These are phyloP conservation scores for Microdochium nivale DNA, from an alignment of 2,329 filamentous ascomycete species.

Conservation along the genomic window DNA sequence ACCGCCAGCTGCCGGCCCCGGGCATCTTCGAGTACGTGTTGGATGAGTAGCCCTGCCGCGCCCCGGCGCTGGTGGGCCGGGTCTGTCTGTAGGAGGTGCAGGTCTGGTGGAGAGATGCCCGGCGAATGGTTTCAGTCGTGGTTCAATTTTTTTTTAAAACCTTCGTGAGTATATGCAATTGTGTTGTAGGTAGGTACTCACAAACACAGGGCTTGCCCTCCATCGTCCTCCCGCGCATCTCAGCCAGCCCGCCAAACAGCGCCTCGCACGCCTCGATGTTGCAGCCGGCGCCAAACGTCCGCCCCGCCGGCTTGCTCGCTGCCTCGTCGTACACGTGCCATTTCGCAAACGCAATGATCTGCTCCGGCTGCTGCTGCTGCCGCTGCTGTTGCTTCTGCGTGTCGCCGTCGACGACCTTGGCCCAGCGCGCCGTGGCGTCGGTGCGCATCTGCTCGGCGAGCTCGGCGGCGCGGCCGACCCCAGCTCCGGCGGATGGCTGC, in stretches of 20 bases:
- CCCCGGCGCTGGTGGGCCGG: conserved; percentile 30
- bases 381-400: conserved; percentile 4
- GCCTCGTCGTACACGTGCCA: conserved; percentile 17
- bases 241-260: conserved; percentile 16
- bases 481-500: conserved; percentile 10
- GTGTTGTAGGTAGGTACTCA: no score
- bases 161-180: no score
- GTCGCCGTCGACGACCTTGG: conserved; percentile 24
- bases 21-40: conserved; percentile 26
- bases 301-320: conserved; percentile 6
- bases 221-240: conserved; percentile 9
- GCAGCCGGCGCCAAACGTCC: conserved; percentile 13
- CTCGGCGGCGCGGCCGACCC: conserved; percentile 10
- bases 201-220: conserved; percentile 16
- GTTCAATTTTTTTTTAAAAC: no score
- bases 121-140: no score
- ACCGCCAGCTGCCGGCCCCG: conserved; percentile 21
- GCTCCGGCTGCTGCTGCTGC: conserved; percentile 12
- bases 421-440: conserved; percentile 16
- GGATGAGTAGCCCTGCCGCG: conserved; percentile 27
- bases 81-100: conserved; percentile 28
- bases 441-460: conserved; percentile 10
- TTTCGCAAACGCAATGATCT: conserved; percentile 22
- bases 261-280: conserved; percentile 22
- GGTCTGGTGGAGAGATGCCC: conserved; percentile 16